These are phyloP conservation scores for Thielaviopsis musarum DNA, from an alignment of 2,329 filamentous ascomycete genomes.

Conservation along the genomic window DNA sequence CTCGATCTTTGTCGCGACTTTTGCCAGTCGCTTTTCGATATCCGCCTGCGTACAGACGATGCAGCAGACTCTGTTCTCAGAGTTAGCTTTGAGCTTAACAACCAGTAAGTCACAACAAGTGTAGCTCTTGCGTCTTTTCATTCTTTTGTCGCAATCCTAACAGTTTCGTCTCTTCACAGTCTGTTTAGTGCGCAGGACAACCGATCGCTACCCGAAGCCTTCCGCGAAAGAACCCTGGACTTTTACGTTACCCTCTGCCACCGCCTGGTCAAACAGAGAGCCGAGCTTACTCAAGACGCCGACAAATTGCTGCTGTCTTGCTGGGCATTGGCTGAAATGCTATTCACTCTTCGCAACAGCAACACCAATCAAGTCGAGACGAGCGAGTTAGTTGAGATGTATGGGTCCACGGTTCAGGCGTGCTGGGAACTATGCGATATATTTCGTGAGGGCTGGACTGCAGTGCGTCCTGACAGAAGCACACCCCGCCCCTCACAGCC, in stretches of 20 bases:
- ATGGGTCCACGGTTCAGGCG: constrained; percentile 76
- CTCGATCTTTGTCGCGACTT: constrained; percentile 83
- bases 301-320: constrained; percentile 73
- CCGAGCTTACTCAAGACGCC: constrained; percentile 60
- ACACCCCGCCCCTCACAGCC: constrained; percentile 71
- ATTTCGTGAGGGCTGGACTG: constrained; percentile 82
- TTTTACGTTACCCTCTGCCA: constrained; percentile 92
- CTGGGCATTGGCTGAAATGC: constrained; percentile 82
- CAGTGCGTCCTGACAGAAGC: constrained; percentile 68
- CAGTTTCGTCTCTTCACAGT: constrained; percentile 19
- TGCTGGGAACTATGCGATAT: constrained; percentile 93
- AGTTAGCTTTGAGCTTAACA: constrained; percentile 90
- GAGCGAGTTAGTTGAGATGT: constrained; percentile 53
- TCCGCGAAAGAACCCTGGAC: constrained; percentile 76
- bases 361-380: constrained; percentile 53
- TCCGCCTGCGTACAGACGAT: constrained; percentile 62
- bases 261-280: constrained; percentile 86
- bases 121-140: background rate
- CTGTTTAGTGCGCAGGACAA: constrained; percentile 79
- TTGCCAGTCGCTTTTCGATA: constrained; percentile 80
- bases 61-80: constrained; percentile 69
- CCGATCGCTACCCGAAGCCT: constrained; percentile 64
- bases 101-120: constrained; percentile 41
- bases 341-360: constrained; percentile 78
- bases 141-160: constrained; percentile 15